phyloP scores from a whole-genome alignment of 208 protist genomes.

The Leishmania gerbilli region DNA sequence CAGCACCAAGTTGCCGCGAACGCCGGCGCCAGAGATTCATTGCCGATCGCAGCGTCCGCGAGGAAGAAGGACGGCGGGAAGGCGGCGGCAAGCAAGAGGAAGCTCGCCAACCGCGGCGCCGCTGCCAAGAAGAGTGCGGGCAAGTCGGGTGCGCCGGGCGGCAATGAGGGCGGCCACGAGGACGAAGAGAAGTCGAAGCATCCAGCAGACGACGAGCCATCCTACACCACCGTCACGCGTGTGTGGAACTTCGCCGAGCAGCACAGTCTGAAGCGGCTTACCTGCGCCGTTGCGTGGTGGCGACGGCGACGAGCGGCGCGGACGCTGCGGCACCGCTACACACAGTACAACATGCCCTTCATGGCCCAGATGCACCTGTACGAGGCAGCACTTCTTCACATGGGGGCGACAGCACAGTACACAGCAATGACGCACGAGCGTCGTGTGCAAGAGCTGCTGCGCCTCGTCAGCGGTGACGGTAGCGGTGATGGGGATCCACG shows the following conservation, averaged over 20 bases:
- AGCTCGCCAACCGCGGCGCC: not conserved
- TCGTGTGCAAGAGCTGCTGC: constrained; percentile 20
- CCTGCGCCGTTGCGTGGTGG: constrained; percentile 57
- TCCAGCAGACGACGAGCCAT: not conserved
- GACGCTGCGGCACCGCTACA: constrained; percentile 53
- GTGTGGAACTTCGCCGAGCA: constrained; percentile 58
- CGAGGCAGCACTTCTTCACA: constrained; percentile 36
- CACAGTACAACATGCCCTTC: constrained; percentile 65
- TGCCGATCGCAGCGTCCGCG: not conserved
- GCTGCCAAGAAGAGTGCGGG: constrained; percentile 16
- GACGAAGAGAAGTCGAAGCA: constrained; percentile 11
- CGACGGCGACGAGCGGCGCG: constrained; percentile 57
- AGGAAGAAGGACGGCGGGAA: not conserved
- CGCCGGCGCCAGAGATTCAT: not conserved
- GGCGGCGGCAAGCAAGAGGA: constrained; percentile 12
- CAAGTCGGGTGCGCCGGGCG: constrained; percentile 5
- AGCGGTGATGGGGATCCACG: not conserved
- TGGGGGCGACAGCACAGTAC: constrained; percentile 28
- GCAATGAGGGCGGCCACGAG: constrained; percentile 8
- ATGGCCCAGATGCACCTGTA: constrained; percentile 66
- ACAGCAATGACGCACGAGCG: constrained; percentile 3
- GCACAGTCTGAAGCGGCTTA: constrained; percentile 78
- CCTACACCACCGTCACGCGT: constrained; percentile 33
- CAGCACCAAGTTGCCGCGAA: not conserved
- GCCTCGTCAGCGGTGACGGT: constrained; percentile 1